Percentiles rank a stretch among this genome's conserved stretches.
These are phyloP conservation scores for Helianthus tuberosus DNA, from an alignment of 129 eudicot species.

Conservation along the genomic window DNA sequence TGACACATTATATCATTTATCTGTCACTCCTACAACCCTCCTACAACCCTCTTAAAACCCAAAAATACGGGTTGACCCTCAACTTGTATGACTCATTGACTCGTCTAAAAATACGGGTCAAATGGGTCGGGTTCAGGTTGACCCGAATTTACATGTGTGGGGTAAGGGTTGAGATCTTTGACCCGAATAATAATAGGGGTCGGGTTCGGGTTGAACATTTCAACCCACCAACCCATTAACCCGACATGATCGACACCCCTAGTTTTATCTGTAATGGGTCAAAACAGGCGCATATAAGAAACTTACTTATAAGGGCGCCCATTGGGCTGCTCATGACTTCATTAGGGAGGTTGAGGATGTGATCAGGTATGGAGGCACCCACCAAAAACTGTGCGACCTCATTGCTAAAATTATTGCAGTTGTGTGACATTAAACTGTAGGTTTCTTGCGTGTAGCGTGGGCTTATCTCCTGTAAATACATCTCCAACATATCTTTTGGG, in stretches of 20 bases:
- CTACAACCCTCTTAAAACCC: too few relatives aligned
- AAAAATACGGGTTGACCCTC: too few relatives aligned
- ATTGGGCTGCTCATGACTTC: constrained; percentile 92
- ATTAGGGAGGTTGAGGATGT: constrained; percentile 80
- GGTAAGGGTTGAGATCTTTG: too few relatives aligned
- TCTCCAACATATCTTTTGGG: constrained; percentile 85
- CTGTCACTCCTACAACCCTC: too few relatives aligned
- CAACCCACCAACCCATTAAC: too few relatives aligned
- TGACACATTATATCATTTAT: too few relatives aligned
- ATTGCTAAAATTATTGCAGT: constrained; percentile 90
- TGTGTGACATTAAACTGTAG: constrained; percentile 81
- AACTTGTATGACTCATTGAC: too few relatives aligned
- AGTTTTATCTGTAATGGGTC: neutral
- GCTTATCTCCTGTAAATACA: constrained; percentile 80
- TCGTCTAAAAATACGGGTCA: too few relatives aligned
- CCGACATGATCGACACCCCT: neutral
- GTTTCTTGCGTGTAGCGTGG: constrained; percentile 85
- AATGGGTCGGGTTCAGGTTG: too few relatives aligned
- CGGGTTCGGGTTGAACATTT: too few relatives aligned
- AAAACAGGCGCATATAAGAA: neutral
- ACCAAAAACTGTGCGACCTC: constrained; percentile 93
- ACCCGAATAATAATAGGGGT: too few relatives aligned
- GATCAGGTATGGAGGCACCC: constrained; percentile 69
- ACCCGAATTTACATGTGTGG: too few relatives aligned
- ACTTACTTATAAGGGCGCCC: constrained; percentile 83